Evolutionary conservation across 768 basidiomycete genomes (phyloP).

Genomic region (Pleurotus cornucopiae): DNA sequence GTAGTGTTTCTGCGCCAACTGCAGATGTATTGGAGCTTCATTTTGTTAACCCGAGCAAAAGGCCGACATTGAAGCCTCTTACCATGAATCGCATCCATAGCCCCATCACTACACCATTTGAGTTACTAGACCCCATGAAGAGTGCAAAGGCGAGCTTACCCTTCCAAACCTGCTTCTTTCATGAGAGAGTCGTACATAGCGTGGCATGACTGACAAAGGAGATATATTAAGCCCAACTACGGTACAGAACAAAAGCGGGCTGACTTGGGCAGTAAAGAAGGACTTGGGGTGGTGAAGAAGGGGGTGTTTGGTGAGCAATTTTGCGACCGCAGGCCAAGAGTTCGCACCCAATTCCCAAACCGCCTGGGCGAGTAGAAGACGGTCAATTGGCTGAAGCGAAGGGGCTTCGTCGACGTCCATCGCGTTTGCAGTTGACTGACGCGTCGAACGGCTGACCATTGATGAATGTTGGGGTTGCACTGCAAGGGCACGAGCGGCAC

Average conservation of each 20-base stretch:
- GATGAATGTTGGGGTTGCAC: conserved; percentile 3
- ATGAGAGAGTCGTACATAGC: conserved; percentile 64
- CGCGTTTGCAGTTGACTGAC: conserved; percentile 14
- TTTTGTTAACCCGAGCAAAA: conserved; percentile 8
- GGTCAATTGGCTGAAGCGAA: conserved; percentile 41
- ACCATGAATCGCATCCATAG: conserved; percentile 53
- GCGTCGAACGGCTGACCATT: conserved; percentile 12
- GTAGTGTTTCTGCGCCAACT: conserved; percentile 76
- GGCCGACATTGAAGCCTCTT: conserved; percentile 12
- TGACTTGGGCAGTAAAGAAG: conserved; percentile 68
- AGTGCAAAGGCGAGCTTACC: conserved; percentile 33
- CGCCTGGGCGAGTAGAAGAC: conserved; percentile 81
- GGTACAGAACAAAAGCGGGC: conserved; percentile 14
- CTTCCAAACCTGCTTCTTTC: conserved; percentile 60
- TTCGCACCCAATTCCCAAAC: conserved; percentile 76
- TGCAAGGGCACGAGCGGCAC: background rate
- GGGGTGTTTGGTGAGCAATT: conserved; percentile 66
- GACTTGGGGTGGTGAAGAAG: conserved; percentile 56
- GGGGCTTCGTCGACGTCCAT: conserved; percentile 20
- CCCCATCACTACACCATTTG: conserved; percentile 24
- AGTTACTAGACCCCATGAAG: too few relatives aligned
- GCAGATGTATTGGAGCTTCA: conserved; percentile 59
- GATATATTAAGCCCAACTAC: conserved; percentile 10
- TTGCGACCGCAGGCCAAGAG: conserved; percentile 65
- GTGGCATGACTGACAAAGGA: conserved; percentile 53